phyloP scores from a whole-genome alignment of 129 eudicot species.

The Tagetes patula region DNA sequence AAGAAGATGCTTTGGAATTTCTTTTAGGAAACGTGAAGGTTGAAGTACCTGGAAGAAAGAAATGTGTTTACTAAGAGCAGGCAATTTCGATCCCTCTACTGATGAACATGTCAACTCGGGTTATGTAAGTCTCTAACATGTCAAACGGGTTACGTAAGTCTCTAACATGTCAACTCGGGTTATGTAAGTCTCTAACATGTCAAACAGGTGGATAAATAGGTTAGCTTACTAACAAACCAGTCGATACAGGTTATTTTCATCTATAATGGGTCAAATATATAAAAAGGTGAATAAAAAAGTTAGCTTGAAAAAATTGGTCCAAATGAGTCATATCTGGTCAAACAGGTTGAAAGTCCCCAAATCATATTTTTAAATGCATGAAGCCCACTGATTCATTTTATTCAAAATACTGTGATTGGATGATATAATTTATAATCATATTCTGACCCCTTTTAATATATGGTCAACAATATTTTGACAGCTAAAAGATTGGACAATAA shows the following conservation, averaged over 20 bases:
- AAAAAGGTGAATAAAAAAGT: neutral
- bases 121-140: neutral
- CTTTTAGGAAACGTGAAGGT: conserved; percentile 90
- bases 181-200: neutral
- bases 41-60: conserved; percentile 71
- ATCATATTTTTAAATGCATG: neutral
- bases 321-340: neutral
- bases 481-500: neutral
- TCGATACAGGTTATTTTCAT: neutral
- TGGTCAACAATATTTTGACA: neutral
- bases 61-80: neutral
- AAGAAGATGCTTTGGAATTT: conserved; percentile 78
- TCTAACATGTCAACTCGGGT: neutral
- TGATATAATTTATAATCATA: neutral
- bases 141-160: conserved; percentile 5
- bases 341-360: neutral
- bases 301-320: neutral
- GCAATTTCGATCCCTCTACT: neutral
- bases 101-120: neutral
- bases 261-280: neutral
- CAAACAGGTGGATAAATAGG: neutral
- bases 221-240: neutral
- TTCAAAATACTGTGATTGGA: neutral
- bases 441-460: neutral
- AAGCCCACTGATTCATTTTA: neutral